phyloP scores from a whole-genome alignment of 2,329 filamentous ascomycete genomes.

The Dactylellina haptotyla region DNA sequence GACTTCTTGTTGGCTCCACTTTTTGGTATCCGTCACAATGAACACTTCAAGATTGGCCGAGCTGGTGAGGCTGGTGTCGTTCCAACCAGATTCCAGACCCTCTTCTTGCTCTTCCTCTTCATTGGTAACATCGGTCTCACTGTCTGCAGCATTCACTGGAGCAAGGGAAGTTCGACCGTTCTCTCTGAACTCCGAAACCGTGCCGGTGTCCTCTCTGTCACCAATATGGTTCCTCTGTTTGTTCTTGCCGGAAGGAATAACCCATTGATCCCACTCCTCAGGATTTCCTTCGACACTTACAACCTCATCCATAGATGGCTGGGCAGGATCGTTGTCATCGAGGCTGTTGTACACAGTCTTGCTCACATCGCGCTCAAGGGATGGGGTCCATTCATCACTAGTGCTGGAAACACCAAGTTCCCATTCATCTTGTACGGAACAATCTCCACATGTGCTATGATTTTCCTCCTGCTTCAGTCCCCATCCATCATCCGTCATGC shows the following conservation, averaged over 20 bases:
- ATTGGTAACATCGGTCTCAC: conserved; percentile 81
- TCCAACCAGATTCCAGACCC: conserved; percentile 79
- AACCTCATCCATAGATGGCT: conserved; percentile 84
- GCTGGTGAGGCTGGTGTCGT: conserved; percentile 79
- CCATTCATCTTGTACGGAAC: conserved; percentile 43
- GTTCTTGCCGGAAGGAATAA: conserved; percentile 80
- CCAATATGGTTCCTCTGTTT: conserved; percentile 83
- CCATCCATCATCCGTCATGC: conserved; percentile 77
- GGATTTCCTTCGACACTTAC: conserved; percentile 83
- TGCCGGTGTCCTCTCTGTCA: conserved; percentile 74
- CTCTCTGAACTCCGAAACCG: conserved; percentile 71
- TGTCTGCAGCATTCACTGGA: conserved; percentile 72
- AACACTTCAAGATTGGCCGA: conserved; percentile 75
- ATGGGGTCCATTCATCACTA: conserved; percentile 17
- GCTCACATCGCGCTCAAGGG: conserved; percentile 67
- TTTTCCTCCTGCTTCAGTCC: conserved; percentile 74
- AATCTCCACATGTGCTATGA: conserved; percentile 68
- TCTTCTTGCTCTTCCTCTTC: conserved; percentile 75
- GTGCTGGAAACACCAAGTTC: conserved; percentile 7
- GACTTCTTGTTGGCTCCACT: conserved; percentile 77
- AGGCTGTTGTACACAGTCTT: conserved; percentile 73
- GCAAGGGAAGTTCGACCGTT: conserved; percentile 63
- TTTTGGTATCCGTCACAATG: conserved; percentile 78
- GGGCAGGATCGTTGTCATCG: conserved; percentile 77
- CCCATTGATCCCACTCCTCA: conserved; percentile 75